These are phyloP conservation scores for Glycine tomentella DNA, from an alignment of 306 rosid species.

Conservation along the genomic window DNA sequence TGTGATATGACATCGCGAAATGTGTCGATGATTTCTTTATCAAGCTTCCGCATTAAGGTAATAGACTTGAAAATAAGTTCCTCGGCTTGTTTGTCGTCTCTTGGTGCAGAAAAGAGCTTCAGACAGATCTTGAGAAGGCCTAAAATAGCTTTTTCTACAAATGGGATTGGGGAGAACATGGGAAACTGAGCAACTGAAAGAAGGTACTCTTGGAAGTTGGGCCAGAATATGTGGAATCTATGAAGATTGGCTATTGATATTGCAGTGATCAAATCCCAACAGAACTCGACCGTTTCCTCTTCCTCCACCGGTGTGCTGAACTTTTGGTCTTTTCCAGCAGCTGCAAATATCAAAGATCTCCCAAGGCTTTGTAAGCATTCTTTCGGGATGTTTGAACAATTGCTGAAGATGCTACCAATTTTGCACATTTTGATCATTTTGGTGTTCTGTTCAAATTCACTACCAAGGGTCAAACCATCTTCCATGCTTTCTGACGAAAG, in stretches of 20 bases:
- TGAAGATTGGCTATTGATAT: conserved; percentile 62
- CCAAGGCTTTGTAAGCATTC: conserved; percentile 79
- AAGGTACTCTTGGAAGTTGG: conserved; percentile 71
- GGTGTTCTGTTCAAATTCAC: conserved; percentile 84
- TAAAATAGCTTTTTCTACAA: conserved; percentile 74
- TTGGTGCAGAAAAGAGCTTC: conserved; percentile 60
- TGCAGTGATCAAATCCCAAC: conserved; percentile 87
- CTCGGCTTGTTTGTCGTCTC: conserved; percentile 66
- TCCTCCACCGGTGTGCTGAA: conserved; percentile 90
- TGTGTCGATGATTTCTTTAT: conserved; percentile 80
- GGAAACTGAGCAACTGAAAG: conserved; percentile 83
- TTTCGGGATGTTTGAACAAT: conserved; percentile 68
- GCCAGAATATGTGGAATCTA: conserved; percentile 79
- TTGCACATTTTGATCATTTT: conserved; percentile 81
- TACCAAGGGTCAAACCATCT: conserved; percentile 69
- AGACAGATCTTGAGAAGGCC: conserved; percentile 73
- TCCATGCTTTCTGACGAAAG: conserved; percentile 66
- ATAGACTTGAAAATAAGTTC: conserved; percentile 90
- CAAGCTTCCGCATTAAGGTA: conserved; percentile 92
- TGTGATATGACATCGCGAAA: conserved; percentile 67
- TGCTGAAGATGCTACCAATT: conserved; percentile 73
- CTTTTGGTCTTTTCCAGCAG: conserved; percentile 97
- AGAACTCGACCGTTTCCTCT: conserved; percentile 89
- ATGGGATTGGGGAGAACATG: conserved; percentile 85
- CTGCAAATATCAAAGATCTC: conserved; percentile 73